Conservation (phyloP, 371 early-diverging fungal species). For the Apophysomyces sp. region DNA sequence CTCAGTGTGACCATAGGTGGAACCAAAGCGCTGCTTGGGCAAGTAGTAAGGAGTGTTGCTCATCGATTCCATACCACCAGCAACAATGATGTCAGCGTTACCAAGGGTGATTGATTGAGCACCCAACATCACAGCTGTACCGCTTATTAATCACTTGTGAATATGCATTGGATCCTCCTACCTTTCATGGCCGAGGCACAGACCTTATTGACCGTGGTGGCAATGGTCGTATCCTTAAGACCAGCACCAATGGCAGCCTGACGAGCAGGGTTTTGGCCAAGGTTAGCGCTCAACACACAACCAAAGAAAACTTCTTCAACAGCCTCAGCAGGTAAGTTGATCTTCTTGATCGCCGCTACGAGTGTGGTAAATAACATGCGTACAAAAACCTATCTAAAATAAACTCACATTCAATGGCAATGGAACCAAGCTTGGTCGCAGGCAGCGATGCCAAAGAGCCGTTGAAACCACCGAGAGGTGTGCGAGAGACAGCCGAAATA, state of each 20-base stretch:
- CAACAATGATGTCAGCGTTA: slow-evolving; percentile 81
- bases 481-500: slow-evolving; percentile 87
- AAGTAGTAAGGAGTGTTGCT: slow-evolving; percentile 93
- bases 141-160: background rate
- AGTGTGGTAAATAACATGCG: background rate
- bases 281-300: slow-evolving; percentile 82
- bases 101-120: slow-evolving; percentile 85
- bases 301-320: slow-evolving; percentile 89
- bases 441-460: slow-evolving; percentile 85
- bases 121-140: slow-evolving; percentile 75
- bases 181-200: slow-evolving; percentile 97
- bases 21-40: slow-evolving; percentile 78
- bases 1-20: slow-evolving; percentile 84
- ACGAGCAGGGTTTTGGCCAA: slow-evolving; percentile 96
- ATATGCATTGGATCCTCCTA: slow-evolving; percentile 16
- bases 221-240: slow-evolving; percentile 65
- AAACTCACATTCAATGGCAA: slow-evolving; percentile 83
- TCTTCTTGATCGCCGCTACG: slow-evolving; percentile 73
- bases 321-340: slow-evolving; percentile 61
- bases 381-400: background rate
- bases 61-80: slow-evolving; percentile 98
- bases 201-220: slow-evolving; percentile 97
- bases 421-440: slow-evolving; percentile 86
- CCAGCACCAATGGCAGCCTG: slow-evolving; percentile 95
- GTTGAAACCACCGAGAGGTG: slow-evolving; percentile 94